Percentiles rank a stretch among this genome's conserved stretches.
phyloP scores from a whole-genome alignment of 2,329 filamentous ascomycete genomes.

The Talaromyces sp. region DNA sequence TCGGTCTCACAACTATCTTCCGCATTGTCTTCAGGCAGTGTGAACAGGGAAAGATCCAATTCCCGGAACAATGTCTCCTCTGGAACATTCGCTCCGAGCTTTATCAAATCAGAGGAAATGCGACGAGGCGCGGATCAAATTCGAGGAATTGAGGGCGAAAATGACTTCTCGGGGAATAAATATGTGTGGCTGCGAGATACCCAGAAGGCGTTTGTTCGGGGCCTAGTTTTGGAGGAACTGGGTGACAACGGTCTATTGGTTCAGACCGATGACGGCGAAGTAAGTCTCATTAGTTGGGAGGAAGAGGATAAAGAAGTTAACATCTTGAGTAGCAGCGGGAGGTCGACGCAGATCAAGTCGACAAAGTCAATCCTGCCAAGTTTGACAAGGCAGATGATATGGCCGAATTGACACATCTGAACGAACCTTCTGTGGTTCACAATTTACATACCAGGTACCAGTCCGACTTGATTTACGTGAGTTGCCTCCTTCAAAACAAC shows the following conservation, averaged over 20 bases:
- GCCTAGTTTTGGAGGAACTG: conserved; percentile 85
- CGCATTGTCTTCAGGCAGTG: conserved; percentile 45
- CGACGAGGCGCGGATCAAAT: conserved; percentile 59
- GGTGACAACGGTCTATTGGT: conserved; percentile 72
- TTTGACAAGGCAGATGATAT: conserved; percentile 99
- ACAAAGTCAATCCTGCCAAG: conserved; percentile 99
- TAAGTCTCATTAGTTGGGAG: conserved; percentile 50
- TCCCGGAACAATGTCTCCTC: conserved; percentile 68
- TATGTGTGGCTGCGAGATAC: conserved; percentile 97
- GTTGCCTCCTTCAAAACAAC: conserved; percentile 26
- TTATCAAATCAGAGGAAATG: conserved; percentile 87
- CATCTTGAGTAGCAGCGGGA: conserved; percentile 70
- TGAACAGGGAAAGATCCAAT: conserved; percentile 55
- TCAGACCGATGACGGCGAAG: conserved; percentile 89
- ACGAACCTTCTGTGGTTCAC: conserved; percentile 96
- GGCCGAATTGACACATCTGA: conserved; percentile 96
- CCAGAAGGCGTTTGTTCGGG: conserved; percentile 84
- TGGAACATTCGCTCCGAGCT: conserved; percentile 90
- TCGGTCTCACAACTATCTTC: conserved; percentile 64
- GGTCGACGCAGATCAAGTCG: conserved; percentile 81
- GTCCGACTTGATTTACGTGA: conserved; percentile 83
- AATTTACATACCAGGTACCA: conserved; percentile 95
- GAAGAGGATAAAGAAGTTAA: conserved; percentile 21
- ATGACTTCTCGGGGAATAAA: conserved; percentile 97
- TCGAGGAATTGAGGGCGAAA: conserved; percentile 87